Conservation (phyloP, 1,284 basidiomycete species). For the Uromyces viciae-fabae region DNA sequence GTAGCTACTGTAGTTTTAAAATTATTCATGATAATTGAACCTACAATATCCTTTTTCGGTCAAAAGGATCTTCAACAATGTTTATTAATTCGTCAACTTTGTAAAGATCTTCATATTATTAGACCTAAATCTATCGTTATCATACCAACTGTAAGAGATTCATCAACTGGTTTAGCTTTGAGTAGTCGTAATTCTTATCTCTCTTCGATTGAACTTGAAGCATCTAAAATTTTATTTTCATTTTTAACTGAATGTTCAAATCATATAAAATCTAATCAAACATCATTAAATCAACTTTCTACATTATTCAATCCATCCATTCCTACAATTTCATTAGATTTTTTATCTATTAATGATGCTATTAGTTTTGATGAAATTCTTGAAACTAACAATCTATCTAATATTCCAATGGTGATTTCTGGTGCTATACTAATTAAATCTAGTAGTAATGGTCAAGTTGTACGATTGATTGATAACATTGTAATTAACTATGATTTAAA, state of each 20-base stretch:
- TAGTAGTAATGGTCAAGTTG: not conserved
- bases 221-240: not conserved
- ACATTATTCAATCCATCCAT: not conserved
- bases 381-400: not conserved
- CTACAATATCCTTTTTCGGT: conserved; percentile 75
- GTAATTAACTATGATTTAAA: conserved; percentile 34
- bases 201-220: conserved; percentile 62
- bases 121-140: conserved; percentile 72
- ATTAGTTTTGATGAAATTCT: conserved; percentile 5
- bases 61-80: conserved; percentile 99
- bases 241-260: not conserved
- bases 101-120: conserved; percentile 72
- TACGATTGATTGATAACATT: conserved; percentile 33
- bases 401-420: conserved; percentile 25
- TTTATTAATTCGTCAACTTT: conserved; percentile 76
- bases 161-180: conserved; percentile 68
- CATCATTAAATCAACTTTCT: not conserved
- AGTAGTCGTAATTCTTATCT: conserved; percentile 90
- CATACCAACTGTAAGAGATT: conserved; percentile 71
- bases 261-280: not conserved
- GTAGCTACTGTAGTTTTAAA: conserved; percentile 94
- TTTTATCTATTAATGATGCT: conserved; percentile 30
- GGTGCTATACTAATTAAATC: conserved; percentile 26
- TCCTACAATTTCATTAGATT: conserved; percentile 17
- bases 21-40: conserved; percentile 86